phyloP scores from a whole-genome alignment of 139 green algal species.

The Desmodesmus armatus region DNA sequence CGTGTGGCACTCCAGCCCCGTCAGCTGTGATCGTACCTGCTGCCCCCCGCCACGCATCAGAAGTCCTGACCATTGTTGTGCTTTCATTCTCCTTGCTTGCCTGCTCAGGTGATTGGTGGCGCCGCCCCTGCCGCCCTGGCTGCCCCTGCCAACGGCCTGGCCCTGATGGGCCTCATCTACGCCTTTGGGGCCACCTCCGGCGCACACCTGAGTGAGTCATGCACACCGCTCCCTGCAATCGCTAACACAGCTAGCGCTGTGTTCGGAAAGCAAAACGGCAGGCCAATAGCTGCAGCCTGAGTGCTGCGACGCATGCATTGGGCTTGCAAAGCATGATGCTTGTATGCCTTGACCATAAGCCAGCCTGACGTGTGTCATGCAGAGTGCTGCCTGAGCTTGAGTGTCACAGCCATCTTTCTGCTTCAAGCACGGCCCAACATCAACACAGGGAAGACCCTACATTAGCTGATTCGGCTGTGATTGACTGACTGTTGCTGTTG shows the following conservation, averaged over 20 bases:
- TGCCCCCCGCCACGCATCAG: too few relatives aligned
- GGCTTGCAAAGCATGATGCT: not conserved
- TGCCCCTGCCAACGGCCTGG: slow-evolving; percentile 10
- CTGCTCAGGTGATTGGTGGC: slow-evolving; percentile 27
- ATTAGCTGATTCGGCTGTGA: not conserved
- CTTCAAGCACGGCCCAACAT: not conserved
- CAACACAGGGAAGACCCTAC: not conserved
- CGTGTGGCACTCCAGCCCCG: too few relatives aligned
- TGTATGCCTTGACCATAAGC: too few relatives aligned
- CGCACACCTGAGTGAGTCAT: slow-evolving; percentile 43
- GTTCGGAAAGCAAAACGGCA: not conserved
- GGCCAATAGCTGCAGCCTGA: not conserved
- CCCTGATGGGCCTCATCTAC: not conserved
- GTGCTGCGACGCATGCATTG: not conserved
- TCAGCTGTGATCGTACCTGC: too few relatives aligned
- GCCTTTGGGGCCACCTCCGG: not conserved
- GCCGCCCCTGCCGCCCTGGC: slow-evolving; percentile 24
- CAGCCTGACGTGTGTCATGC: too few relatives aligned
- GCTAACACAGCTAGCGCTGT: not conserved
- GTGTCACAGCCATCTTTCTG: too few relatives aligned
- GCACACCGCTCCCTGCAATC: not conserved
- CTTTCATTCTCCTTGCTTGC: too few relatives aligned
- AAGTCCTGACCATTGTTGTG: too few relatives aligned
- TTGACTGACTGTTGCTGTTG: slow-evolving; percentile 2
- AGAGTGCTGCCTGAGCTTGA: too few relatives aligned